Base-by-base conservation (phyloP, 306 rosid genomes). In the Alnus glutinosa region DNA sequence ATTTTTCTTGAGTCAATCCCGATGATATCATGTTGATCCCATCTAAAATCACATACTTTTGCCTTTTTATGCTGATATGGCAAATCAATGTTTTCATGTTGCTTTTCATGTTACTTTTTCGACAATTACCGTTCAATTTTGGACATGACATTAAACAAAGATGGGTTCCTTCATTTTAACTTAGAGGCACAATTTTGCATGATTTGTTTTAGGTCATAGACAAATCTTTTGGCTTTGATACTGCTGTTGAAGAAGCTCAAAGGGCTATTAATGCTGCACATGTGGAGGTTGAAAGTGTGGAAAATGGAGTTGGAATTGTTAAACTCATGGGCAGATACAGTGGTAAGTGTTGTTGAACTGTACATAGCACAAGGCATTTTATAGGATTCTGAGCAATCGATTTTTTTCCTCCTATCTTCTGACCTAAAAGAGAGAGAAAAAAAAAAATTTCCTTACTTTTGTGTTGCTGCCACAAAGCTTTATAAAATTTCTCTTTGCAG, bases 191-290 rank as follows among this genome's bases (percentile, higher is more conserved):
- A 79, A 70, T 81, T 67, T 66, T 79, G 32, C 84, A 76, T 75
- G 76, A 73, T 42, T 85, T 84, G 79, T 75, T 47, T 77, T 78
- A 94, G 98, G 98, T 94, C 77, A 94, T 94, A 84, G 98, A 94
- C 90, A 94, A 85, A 84, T 92, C 98, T 78, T 94, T 94, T 90
- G 98, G 98, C 74, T 94, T 94, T 82, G 98, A 94, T 78, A 92
- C 97, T 77, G 97, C 97, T 67, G 98, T 92, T 77, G 97, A 94
- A 89, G 98, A 94, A 92, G 97, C 98, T 70, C 98, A 92, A 78
- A 87, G 98, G 82, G 98, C 98, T 72, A 92, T 94, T 62, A 85
- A 91, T 32, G 98, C 98, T 74, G 97, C 98, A 58, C 98, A 94
- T 75, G 97, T 94, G 46, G 98, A 94, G 89, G 98, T 86, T 83